Evolutionary conservation across 2,329 filamentous ascomycete genomes (phyloP).

Genomic region (Daldinia sp.): DNA sequence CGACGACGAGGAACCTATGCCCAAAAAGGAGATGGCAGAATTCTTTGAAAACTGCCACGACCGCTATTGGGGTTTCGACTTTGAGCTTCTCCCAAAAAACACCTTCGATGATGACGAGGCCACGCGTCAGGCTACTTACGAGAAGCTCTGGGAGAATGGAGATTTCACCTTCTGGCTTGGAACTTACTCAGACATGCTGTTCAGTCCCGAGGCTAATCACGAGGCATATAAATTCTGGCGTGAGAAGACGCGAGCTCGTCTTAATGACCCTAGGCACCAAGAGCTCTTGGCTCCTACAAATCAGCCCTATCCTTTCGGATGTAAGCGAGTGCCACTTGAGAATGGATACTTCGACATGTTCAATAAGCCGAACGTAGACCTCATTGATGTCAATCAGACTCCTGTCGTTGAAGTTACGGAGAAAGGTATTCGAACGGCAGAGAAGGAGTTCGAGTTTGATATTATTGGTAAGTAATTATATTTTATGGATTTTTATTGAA

Average conservation of each 20-base stretch:
- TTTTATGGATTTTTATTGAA: not conserved
- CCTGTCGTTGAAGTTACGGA: conserved; percentile 45
- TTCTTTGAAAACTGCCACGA: conserved; percentile 66
- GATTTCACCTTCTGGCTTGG: conserved; percentile 68
- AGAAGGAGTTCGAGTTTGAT: conserved; percentile 49
- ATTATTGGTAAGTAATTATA: conserved; percentile 45
- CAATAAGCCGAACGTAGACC: conserved; percentile 52
- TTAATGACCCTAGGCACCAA: conserved; percentile 61
- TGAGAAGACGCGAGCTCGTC: conserved; percentile 62
- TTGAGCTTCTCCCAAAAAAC: conserved; percentile 65
- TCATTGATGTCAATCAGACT: conserved; percentile 50
- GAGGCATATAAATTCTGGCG: conserved; percentile 68
- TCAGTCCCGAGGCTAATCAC: conserved; percentile 61
- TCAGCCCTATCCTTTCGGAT: conserved; percentile 66
- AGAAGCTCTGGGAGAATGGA: conserved; percentile 62
- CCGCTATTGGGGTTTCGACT: conserved; percentile 70
- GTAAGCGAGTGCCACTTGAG: conserved; percentile 58
- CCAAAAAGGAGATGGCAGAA: conserved; percentile 60
- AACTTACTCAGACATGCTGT: conserved; percentile 65
- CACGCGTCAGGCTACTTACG: conserved; percentile 62
- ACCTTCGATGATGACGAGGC: conserved; percentile 67
- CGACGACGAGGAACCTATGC: conserved; percentile 62
- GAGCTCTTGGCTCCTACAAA: conserved; percentile 65
- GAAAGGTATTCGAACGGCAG: conserved; percentile 45
- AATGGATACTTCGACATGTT: conserved; percentile 52